Evolutionary conservation across 345 rosid genomes (phyloP), one percentile per base, ranked within the genome.

Genomic region (Draba incana): DNA sequence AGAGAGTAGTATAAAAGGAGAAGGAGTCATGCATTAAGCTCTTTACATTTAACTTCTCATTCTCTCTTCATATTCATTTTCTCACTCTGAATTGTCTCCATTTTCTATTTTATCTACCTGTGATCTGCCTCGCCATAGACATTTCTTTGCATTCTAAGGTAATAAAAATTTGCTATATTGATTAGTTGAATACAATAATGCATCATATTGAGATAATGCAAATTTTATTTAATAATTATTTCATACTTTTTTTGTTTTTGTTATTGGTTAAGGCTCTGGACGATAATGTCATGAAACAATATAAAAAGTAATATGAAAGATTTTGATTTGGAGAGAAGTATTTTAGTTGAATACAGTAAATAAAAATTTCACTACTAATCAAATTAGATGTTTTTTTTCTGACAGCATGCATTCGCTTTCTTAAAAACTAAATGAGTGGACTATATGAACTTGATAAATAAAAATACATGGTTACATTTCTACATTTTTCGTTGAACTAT

Each of bases 1-100:
- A 45, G 25, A 54, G 63, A 25, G 16, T 24, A 35, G 45, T 65
- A 73, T 74, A 61, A 27, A 68, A 62, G 6, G 54, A 31, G 20
- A 28, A 20, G n/a, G n/a, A n/a, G n/a, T n/a, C n/a, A 20, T 20
- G 0, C 25, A 61, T 13, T 24, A 10, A n/a, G 7, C 51, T 38
- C 61, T 15, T 28, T 48, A 53, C 12, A 27, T 58, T 46, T 48
- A 50, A 54, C 16, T 51, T 64, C 50, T 50, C 27, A 28, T 41
- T 27, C 55, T 61, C 52, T 44, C 39, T 62, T 42, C 51, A 41
- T 50, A 41, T 59, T 20, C 11, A 6, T 46, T 20, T 37, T 46
- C 23, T 38, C 39, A 30, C 20, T 46, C n/a, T 53, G 1, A 52
- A 33, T 60, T 68, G 12, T 16, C 58, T 56, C 39, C 62, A 35